phyloP scores from a whole-genome alignment of 2,329 filamentous ascomycete species.

The Bretziella fagacearum region DNA sequence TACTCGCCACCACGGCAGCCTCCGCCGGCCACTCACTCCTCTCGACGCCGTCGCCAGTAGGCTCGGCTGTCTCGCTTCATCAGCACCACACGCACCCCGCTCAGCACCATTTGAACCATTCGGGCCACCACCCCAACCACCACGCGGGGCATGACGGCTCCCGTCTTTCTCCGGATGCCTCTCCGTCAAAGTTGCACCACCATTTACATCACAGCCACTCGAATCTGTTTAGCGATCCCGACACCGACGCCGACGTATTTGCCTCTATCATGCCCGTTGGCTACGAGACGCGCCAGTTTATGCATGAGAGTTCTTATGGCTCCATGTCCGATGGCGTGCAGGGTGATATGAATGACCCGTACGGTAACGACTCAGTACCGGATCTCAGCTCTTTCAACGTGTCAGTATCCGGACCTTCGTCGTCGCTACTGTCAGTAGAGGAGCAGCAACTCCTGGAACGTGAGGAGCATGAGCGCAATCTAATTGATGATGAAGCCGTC shows the following conservation, averaged over 20 bases:
- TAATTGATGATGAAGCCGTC: slow-evolving; percentile 11
- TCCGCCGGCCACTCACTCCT: slow-evolving; percentile 8
- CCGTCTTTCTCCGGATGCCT: slow-evolving; percentile 9
- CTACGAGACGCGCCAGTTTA: slow-evolving; percentile 33
- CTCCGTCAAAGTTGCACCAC: slow-evolving; percentile 8
- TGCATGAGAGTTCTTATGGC: slow-evolving; percentile 32
- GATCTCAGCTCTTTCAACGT: slow-evolving; percentile 28
- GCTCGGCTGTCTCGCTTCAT: slow-evolving; percentile 10
- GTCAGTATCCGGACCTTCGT: slow-evolving; percentile 19
- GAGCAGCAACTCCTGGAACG: slow-evolving; percentile 17
- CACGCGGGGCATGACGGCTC: slow-evolving; percentile 11
- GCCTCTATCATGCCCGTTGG: slow-evolving; percentile 31
- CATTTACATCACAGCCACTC: slow-evolving; percentile 14
- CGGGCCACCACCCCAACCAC: slow-evolving; percentile 2
- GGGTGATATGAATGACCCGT: slow-evolving; percentile 23
- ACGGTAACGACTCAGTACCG: slow-evolving; percentile 27
- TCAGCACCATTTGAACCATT: slow-evolving; percentile 4
- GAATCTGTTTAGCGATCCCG: slow-evolving; percentile 15
- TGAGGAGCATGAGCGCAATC: slow-evolving; percentile 8
- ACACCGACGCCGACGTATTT: slow-evolving; percentile 12
- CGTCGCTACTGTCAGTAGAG: slow-evolving; percentile 24
- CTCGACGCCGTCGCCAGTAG: slow-evolving; percentile 11
- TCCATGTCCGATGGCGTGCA: slow-evolving; percentile 23
- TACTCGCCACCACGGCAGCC: slow-evolving; percentile 9
- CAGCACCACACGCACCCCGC: slow-evolving; percentile 5